Evolutionary conservation across 2,329 filamentous ascomycete species (phyloP), one percentile per base, ranked within the genome.

Genomic region (Falciphora oryzae): DNA sequence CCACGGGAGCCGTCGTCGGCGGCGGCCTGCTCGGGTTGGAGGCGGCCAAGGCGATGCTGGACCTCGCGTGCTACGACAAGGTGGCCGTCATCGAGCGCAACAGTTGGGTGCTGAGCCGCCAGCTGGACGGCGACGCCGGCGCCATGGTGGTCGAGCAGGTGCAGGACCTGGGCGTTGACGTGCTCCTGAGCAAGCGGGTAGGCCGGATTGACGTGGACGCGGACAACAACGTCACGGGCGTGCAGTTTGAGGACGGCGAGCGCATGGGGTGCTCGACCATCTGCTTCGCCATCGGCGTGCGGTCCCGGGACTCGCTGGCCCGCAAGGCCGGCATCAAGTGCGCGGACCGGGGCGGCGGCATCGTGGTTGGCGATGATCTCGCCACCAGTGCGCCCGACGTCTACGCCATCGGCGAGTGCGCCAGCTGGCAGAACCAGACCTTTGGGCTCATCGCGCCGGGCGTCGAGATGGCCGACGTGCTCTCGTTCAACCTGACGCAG

Each of bases 1-100:
- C 87, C 2, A 84, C 84, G 2, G 92, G 90, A 0, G 84, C 87
- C 5, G 92, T 95, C 0, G 90, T 97, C 4, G 93, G 93, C 29
- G 93, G 93, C 63, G 93, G 93, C 0, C 76, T 97, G 29, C 81
- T 97, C 0, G 93, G 93, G 0, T 83, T 97, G 0, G 93, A 97
- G 77, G 93, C 93, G 2, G 93, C 92, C 44, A 95, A 96, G 71
- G 93, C 93, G 2, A 93, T 97, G 91, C 89, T 93, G 79, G 92
- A 96, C 72, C 79, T 97, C 11, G 83, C 90, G 69, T 85, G 87
- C 63, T 96, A 90, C 72, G 80, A 83, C 16, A 85, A 86, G 65
- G 89, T 97, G 63, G 90, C 88, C 69, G 79, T 97, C 11, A 86
- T 97, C 63, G 93, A 97, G 75, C 83, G 91, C 63, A 94, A 93